Conservation (phyloP, 2,329 filamentous ascomycete species). For the Colletotrichum gigasporum region DNA sequence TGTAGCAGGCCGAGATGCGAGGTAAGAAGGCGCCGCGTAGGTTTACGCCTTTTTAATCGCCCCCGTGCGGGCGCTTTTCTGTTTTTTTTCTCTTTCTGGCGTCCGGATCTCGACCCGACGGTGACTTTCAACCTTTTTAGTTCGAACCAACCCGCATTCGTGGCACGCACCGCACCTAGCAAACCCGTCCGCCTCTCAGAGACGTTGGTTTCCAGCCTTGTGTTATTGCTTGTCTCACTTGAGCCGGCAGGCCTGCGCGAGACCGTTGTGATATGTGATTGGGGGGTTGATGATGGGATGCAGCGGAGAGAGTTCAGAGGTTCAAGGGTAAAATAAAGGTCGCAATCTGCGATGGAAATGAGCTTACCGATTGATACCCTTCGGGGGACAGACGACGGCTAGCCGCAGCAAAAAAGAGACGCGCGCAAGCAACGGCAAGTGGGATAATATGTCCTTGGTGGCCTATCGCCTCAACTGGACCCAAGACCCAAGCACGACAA, state of each 20-base stretch:
- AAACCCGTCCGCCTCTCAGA: background rate
- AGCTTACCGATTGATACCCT: slow-evolving; percentile 24
- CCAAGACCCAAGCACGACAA: slow-evolving; percentile 25
- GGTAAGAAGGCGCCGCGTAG: slow-evolving; percentile 10
- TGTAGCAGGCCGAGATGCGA: slow-evolving; percentile 25
- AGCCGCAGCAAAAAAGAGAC: slow-evolving; percentile 16
- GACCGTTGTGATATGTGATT: slow-evolving; percentile 16
- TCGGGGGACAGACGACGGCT: slow-evolving; percentile 7
- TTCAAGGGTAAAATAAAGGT: background rate
- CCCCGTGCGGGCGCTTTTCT: slow-evolving; percentile 8
- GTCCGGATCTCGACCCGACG: slow-evolving; percentile 1
- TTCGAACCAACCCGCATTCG: background rate
- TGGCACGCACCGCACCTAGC: background rate
- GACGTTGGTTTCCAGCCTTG: background rate
- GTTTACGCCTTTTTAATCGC: slow-evolving; percentile 16
- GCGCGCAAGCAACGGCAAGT: slow-evolving; percentile 20
- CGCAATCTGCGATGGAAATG: slow-evolving; percentile 15
- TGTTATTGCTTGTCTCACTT: slow-evolving; percentile 24
- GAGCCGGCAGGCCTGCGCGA: background rate
- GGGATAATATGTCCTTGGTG: slow-evolving; percentile 19
- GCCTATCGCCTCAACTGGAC: slow-evolving; percentile 28
- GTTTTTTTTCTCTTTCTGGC: background rate
- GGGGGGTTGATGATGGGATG: background rate
- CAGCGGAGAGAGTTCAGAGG: background rate
- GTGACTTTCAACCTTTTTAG: slow-evolving; percentile 9